Conservation (phyloP, 1,284 basidiomycete genomes). For the Hypsizygus ulmarius region DNA sequence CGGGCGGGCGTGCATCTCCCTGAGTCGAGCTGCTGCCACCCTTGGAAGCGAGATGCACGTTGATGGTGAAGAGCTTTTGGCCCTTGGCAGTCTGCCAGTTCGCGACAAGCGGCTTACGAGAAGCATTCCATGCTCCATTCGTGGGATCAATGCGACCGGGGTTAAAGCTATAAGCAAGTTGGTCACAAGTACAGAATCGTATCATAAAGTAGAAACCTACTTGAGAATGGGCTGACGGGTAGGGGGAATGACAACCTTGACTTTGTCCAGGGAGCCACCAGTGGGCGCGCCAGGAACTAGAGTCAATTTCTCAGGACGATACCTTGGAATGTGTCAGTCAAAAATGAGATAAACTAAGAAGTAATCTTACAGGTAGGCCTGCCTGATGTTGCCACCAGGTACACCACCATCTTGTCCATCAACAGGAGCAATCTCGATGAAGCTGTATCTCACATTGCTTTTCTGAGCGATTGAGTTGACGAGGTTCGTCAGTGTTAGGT, state of each 20-base stretch:
- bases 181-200: neutral
- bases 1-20: constrained; percentile 57
- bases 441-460: constrained; percentile 47
- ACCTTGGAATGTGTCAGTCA: constrained; percentile 29
- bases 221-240: constrained; percentile 42
- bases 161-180: constrained; percentile 44
- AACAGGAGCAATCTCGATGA: constrained; percentile 50
- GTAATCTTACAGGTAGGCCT: constrained; percentile 47
- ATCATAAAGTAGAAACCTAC: constrained; percentile 29
- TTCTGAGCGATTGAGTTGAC: constrained; percentile 47
- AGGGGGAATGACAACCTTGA: constrained; percentile 35
- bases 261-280: constrained; percentile 48
- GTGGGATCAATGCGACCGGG: constrained; percentile 62
- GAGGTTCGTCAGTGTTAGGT: constrained; percentile 51
- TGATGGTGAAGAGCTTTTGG: constrained; percentile 54
- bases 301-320: constrained; percentile 47
- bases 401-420: constrained; percentile 60
- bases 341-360: neutral
- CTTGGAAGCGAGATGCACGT: constrained; percentile 62
- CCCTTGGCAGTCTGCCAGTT: constrained; percentile 51
- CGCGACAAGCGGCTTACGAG: constrained; percentile 62
- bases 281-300: constrained; percentile 48
- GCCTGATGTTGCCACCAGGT: constrained; percentile 65
- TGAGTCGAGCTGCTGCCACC: constrained; percentile 52
- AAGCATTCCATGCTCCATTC: constrained; percentile 53